Conservation (phyloP, 2,329 filamentous ascomycete genomes). For the Epichloe baconii region DNA sequence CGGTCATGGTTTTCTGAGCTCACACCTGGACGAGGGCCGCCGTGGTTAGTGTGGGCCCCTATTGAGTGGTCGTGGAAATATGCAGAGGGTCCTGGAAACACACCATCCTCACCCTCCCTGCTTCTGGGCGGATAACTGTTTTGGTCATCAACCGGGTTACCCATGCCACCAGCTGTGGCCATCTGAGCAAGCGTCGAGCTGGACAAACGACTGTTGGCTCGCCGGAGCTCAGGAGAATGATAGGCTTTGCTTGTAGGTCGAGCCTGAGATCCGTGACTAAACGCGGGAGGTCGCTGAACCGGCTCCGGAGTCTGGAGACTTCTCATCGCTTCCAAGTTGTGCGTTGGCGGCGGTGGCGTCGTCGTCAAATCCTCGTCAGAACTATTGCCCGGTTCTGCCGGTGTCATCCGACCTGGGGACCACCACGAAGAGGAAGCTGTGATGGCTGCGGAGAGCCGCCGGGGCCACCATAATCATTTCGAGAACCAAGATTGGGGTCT, state of each 20-base stretch:
- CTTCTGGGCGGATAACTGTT: slow-evolving; percentile 17
- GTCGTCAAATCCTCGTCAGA: slow-evolving; percentile 41
- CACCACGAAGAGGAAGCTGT: slow-evolving; percentile 24
- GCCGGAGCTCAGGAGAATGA: slow-evolving; percentile 63
- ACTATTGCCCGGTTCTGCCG: slow-evolving; percentile 36
- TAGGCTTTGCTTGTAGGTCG: slow-evolving; percentile 56
- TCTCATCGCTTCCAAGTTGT: slow-evolving; percentile 40
- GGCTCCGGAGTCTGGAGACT: slow-evolving; percentile 57
- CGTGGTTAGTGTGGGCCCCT: slow-evolving; percentile 41
- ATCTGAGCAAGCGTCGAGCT: slow-evolving; percentile 70
- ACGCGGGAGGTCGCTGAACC: slow-evolving; percentile 65
- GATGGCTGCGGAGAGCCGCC: slow-evolving; percentile 20
- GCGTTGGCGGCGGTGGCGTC: slow-evolving; percentile 26
- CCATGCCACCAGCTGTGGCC: slow-evolving; percentile 50
- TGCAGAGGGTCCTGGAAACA: slow-evolving; percentile 32
- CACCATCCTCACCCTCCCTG: slow-evolving; percentile 20
- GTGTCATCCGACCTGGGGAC: slow-evolving; percentile 31
- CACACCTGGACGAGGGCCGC: slow-evolving; percentile 40
- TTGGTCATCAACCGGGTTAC: slow-evolving; percentile 24
- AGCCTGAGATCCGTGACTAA: slow-evolving; percentile 61
- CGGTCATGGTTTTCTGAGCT: slow-evolving; percentile 24
- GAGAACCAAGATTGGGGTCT: slow-evolving; percentile 25
- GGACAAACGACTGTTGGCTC: slow-evolving; percentile 75
- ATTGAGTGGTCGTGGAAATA: slow-evolving; percentile 35
- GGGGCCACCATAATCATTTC: slow-evolving; percentile 12